Conservation (phyloP, 352 stramenopile genomes). For the Thalassiosira sp. region DNA sequence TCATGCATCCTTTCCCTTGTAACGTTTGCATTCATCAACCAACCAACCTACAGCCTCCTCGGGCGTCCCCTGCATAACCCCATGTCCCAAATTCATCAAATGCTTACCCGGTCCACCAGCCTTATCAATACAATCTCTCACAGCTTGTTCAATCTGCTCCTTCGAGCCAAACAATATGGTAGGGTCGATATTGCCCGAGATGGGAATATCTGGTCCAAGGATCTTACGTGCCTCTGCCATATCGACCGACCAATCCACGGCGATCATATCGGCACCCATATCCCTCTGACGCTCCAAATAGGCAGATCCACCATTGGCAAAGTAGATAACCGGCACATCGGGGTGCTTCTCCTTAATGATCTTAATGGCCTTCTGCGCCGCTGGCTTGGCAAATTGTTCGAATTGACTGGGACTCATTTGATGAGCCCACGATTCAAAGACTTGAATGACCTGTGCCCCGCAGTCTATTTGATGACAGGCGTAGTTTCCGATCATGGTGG, state of each 20-base stretch:
- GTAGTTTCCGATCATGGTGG: slow-evolving; percentile 84
- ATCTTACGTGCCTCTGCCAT: slow-evolving; percentile 81
- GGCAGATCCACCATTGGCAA: slow-evolving; percentile 86
- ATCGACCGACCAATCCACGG: slow-evolving; percentile 85
- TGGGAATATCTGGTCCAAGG: slow-evolving; percentile 77
- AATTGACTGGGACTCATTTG: slow-evolving; percentile 83
- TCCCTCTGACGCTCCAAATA: slow-evolving; percentile 85
- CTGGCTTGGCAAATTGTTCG: slow-evolving; percentile 84
- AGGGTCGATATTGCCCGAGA: slow-evolving; percentile 87
- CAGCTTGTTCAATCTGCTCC: slow-evolving; percentile 82
- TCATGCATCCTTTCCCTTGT: slow-evolving; percentile 55
- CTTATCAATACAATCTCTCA: slow-evolving; percentile 84
- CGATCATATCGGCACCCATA: slow-evolving; percentile 85
- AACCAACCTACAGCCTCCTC: slow-evolving; percentile 84
- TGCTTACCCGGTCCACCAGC: slow-evolving; percentile 82
- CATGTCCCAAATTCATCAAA: slow-evolving; percentile 87
- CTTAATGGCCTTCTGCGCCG: slow-evolving; percentile 80
- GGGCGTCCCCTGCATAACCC: slow-evolving; percentile 86
- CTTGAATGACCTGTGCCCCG: slow-evolving; percentile 87
- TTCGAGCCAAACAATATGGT: slow-evolving; percentile 84
- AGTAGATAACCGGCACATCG: slow-evolving; percentile 87
- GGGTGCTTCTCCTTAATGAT: slow-evolving; percentile 85
- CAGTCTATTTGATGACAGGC: slow-evolving; percentile 85
- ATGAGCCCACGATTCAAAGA: slow-evolving; percentile 89
- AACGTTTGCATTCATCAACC: slow-evolving; percentile 83